These are phyloP conservation scores for Xylaria sp. DNA, from an alignment of 2,329 filamentous ascomycete genomes.

Conservation along the genomic window DNA sequence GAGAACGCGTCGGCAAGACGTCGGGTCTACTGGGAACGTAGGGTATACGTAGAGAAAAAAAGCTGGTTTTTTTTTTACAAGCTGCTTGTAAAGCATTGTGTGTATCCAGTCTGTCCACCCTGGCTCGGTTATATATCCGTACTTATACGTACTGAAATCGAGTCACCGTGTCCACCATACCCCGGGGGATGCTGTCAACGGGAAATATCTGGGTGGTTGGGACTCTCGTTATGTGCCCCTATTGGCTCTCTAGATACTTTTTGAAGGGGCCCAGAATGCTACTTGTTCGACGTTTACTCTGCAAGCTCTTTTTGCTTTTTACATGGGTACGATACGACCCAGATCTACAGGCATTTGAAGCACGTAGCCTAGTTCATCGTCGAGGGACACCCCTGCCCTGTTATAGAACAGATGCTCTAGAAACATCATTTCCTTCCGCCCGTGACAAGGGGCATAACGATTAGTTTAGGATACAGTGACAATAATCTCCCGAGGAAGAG, in stretches of 20 bases:
- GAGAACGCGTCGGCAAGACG: not conserved
- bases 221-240: slow-evolving; percentile 7
- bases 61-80: not conserved
- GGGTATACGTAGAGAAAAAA: slow-evolving; percentile 3
- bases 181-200: slow-evolving; percentile 19
- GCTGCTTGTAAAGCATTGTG: slow-evolving; percentile 3
- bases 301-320: slow-evolving; percentile 2
- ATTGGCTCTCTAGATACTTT: slow-evolving; percentile 11
- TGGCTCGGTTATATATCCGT: slow-evolving; percentile 21
- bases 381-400: not conserved
- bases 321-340: slow-evolving; percentile 14
- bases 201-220: slow-evolving; percentile 4
- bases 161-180: not conserved
- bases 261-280: slow-evolving; percentile 10
- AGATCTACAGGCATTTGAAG: slow-evolving; percentile 6
- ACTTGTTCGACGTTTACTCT: slow-evolving; percentile 3
- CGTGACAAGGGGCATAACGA: not conserved
- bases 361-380: not conserved
- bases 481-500: not conserved
- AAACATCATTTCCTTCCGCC: not conserved
- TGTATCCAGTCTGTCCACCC: slow-evolving; percentile 4
- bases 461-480: not conserved
- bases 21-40: not conserved
- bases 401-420: not conserved
- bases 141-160: not conserved